Evolutionary conservation across 1,139 yeast species (phyloP).

Genomic region (Candida sp.): DNA sequence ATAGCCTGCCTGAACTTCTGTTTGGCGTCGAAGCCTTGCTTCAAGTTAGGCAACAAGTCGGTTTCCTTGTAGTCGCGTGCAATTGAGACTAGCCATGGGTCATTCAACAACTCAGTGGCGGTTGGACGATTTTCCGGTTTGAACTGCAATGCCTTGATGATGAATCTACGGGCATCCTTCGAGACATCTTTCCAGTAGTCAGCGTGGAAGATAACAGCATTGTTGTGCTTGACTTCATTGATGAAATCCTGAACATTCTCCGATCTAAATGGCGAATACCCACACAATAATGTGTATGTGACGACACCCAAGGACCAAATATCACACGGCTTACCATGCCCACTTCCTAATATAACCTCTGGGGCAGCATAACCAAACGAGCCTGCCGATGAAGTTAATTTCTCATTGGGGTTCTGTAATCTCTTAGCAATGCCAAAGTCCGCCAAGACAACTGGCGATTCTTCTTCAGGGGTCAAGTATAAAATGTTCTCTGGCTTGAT

Average conservation of each 20-base stretch:
- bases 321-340: constrained; percentile 94
- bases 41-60: constrained; percentile 71
- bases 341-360: constrained; percentile 75
- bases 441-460: constrained; percentile 80
- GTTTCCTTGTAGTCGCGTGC: constrained; percentile 51
- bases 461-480: constrained; percentile 53
- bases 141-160: constrained; percentile 64
- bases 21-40: constrained; percentile 82
- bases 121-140: constrained; percentile 73
- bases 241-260: constrained; percentile 84
- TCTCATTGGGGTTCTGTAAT: constrained; percentile 61
- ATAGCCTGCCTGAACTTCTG: constrained; percentile 86
- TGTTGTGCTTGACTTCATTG: constrained; percentile 69
- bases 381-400: constrained; percentile 82
- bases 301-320: constrained; percentile 94
- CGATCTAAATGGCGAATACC: constrained; percentile 90
- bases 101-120: constrained; percentile 61
- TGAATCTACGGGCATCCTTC: constrained; percentile 75
- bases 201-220: constrained; percentile 82
- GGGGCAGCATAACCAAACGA: constrained; percentile 97
- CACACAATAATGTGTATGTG: constrained; percentile 87
- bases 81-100: constrained; percentile 69
- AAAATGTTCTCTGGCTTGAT: constrained; percentile 89
- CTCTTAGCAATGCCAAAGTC: constrained; percentile 94
- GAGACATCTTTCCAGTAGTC: constrained; percentile 88